Percentiles rank a stretch among this genome's conserved stretches.
Conservation (phyloP, 1,139 yeast species). For the Arxiozyma heterogenica region DNA sequence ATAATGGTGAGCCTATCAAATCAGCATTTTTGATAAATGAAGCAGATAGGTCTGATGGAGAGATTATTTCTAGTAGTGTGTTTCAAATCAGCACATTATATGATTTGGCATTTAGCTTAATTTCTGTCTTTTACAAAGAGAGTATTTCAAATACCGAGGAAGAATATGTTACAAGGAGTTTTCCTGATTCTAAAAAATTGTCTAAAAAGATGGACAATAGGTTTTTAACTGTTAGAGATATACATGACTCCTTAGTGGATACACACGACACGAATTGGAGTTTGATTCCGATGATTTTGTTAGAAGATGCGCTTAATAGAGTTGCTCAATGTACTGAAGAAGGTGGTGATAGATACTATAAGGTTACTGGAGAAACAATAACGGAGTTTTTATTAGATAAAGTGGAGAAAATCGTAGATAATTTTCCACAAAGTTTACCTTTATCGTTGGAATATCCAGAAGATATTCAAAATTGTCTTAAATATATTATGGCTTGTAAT, state of each 20-base stretch:
- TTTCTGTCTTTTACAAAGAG: slow-evolving; percentile 32
- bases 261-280: slow-evolving; percentile 20
- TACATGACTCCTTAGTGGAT: slow-evolving; percentile 29
- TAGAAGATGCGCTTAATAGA: slow-evolving; percentile 27
- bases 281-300: slow-evolving; percentile 11
- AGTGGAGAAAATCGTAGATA: slow-evolving; percentile 29
- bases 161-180: slow-evolving; percentile 25
- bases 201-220: slow-evolving; percentile 8
- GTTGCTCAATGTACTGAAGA: slow-evolving; percentile 43
- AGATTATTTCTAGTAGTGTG: slow-evolving; percentile 29
- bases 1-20: slow-evolving; percentile 27
- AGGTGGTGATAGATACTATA: slow-evolving; percentile 42
- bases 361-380: slow-evolving; percentile 34
- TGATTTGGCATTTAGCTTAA: slow-evolving; percentile 36
- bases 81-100: slow-evolving; percentile 38
- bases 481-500: slow-evolving; percentile 20
- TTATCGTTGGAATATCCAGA: slow-evolving; percentile 17
- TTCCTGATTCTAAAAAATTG: slow-evolving; percentile 3
- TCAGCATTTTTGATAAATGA: slow-evolving; percentile 32
- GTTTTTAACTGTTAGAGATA: slow-evolving; percentile 29
- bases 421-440: slow-evolving; percentile 29
- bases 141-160: slow-evolving; percentile 21
- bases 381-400: slow-evolving; percentile 32
- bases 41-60: slow-evolving; percentile 23
- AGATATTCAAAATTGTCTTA: slow-evolving; percentile 13